Evolutionary conservation across 1,139 yeast species (phyloP), one percentile per base, ranked within the genome.

Genomic region (Nadsonia starkeyi-henricii): DNA sequence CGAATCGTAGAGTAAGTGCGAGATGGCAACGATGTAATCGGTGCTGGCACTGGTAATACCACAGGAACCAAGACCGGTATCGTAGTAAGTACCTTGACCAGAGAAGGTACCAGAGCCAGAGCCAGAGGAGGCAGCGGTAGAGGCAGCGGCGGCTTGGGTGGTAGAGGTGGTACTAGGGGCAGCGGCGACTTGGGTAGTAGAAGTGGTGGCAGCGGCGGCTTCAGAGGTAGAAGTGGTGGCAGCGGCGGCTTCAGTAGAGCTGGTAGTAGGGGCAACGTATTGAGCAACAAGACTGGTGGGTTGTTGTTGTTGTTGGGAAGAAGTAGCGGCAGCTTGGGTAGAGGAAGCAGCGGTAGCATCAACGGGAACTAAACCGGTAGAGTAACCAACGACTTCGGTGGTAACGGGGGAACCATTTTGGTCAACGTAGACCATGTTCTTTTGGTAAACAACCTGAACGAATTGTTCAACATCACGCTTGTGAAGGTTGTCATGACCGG

Each of bases 71-170:
- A 78, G 63, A 20, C 79, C 82, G 28, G 77, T 65, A 46, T 66
- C 65, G 67, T 74, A 79, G 70, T 62, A 79, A 49, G 85, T 79
- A 54, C 81, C 84, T 51, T 77, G 69, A 51, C 85, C 84, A 26
- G 67, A 53, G 62, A 56, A 65, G 41, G 48, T 39, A 33, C 62
- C 59, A 33, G 57, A 48, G 66, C 72, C 54, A 46, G 62, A 47
- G 37, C 57, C 42, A 39, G 55, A 48, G 45, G 51, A 26, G 42
- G 53, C 17, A n/a, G 54, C 44, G 26, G 57, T 20, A 39, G 59
- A 42, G 42, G 59, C 54, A 30, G 57, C 45, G 17, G 58, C 44
- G 20, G 61, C 43, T 37, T 61, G 49, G 36, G 62, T 51, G 15
- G 60, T 50, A n/a, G 60, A 45, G 12, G 58, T 47, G 8, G 58